A percentile compares a stretch with the other conserved stretches of the same genome.
Conservation (phyloP, 202 grass and related monocot genomes). For the Carex sylvatica region DNA sequence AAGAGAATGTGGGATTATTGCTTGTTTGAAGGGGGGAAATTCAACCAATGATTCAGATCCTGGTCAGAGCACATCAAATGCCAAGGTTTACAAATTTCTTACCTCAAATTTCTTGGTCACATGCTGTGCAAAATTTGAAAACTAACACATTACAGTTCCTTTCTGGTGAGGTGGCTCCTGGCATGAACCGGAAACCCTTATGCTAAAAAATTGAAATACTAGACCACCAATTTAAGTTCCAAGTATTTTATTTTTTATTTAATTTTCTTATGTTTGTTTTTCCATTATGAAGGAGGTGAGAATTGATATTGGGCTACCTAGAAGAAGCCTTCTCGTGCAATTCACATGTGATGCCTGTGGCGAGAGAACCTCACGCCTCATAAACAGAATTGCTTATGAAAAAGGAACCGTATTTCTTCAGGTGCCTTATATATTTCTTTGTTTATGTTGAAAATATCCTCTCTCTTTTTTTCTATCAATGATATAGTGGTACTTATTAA, state of each 20-base stretch:
- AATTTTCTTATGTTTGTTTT: not conserved
- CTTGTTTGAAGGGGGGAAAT: constrained; percentile 21
- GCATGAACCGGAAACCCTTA: not conserved
- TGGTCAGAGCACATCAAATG: not conserved
- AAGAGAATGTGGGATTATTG: not conserved
- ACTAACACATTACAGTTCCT: not conserved
- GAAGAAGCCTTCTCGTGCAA: constrained; percentile 84
- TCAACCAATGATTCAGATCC: not conserved
- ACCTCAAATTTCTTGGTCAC: not conserved
- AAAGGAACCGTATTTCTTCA: constrained; percentile 84
- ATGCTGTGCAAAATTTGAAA: not conserved
- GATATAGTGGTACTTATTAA: not conserved
- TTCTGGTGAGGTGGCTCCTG: not conserved
- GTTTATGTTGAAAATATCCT: not conserved
- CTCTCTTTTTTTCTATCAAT: not conserved
- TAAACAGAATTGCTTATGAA: constrained; percentile 78
- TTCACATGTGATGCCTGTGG: constrained; percentile 84
- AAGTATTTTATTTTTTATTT: not conserved
- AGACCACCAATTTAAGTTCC: not conserved
- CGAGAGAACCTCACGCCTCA: constrained; percentile 64
- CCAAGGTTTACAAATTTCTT: constrained; percentile 16
- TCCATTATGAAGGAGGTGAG: constrained; percentile 36
- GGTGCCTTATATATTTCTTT: constrained; percentile 36
- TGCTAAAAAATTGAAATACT: not conserved
- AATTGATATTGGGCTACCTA: constrained; percentile 71